Conservation (phyloP, 257 asterid species). For the Mentha longifolia region DNA sequence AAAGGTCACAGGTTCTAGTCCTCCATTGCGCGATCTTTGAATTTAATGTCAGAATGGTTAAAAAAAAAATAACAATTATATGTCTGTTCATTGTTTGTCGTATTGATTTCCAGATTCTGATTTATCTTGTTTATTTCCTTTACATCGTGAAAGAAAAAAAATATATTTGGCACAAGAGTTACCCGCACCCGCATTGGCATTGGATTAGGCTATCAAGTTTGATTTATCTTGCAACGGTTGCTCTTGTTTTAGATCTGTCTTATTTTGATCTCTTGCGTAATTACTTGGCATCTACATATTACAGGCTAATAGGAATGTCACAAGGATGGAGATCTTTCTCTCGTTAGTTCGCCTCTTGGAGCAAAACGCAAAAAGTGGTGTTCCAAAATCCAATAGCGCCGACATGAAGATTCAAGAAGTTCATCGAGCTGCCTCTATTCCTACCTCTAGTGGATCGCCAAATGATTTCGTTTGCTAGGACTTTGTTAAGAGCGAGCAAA, state of each 20-base stretch:
- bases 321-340: slow-evolving; percentile 84
- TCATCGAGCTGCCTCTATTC: slow-evolving; percentile 44
- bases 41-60: too few relatives aligned
- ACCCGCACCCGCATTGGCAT: neutral
- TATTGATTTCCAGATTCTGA: slow-evolving; percentile 1
- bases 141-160: neutral
- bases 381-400: slow-evolving; percentile 36
- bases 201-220: neutral
- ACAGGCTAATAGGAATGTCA: slow-evolving; percentile 88
- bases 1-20: too few relatives aligned
- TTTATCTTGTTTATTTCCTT: neutral
- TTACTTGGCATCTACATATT: neutral
- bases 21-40: too few relatives aligned
- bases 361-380: slow-evolving; percentile 54
- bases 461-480: slow-evolving; percentile 30
- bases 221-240: neutral
- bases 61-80: neutral
- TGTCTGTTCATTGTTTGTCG: neutral
- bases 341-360: slow-evolving; percentile 82
- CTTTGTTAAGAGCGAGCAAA: slow-evolving; percentile 56
- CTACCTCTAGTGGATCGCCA: slow-evolving; percentile 42
- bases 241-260: neutral
- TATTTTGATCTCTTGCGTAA: neutral
- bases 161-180: too few relatives aligned
- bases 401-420: slow-evolving; percentile 42